Base-by-base conservation (phyloP, 495 filamentous ascomycete species). In the Aspergillus conjunctus region DNA sequence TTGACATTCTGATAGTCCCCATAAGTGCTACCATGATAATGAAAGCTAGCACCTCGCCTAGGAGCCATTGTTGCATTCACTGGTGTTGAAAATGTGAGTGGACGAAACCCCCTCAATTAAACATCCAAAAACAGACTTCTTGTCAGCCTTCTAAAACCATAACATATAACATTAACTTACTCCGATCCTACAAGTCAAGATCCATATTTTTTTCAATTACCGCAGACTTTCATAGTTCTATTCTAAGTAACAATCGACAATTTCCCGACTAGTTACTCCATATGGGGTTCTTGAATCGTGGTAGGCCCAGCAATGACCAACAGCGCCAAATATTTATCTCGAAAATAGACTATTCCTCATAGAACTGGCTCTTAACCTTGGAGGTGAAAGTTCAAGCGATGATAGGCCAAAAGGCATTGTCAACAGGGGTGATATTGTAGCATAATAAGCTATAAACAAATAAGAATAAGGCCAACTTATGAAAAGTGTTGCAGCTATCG, bases 11-110 rank as follows among this genome's bases (percentile, higher is more conserved):
- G 15, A 20, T 46, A 46, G 43, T 46, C 43, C 18, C 18, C 43
- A 18, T 18, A 46, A 3, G 43, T 46, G 15, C 14, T n/a, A 17
- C 18, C 17, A 18, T 46, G 43, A 18, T 46, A 46, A 17, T 46
- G 14, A 20, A 46, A 46, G 43, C 43, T 46, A 46, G 15, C 14
- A n/a, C 43, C 43, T 46, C 43, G 43, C 18, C 43, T n/a, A n/a
- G 43, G 43, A 17, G 43, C 8, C 43, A 46, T 46, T 7, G 43
- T 46, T 18, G 15, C 43, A 8, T 8, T 18, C 18, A 7, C 15
- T 3, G 17, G 9, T 17, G 8, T 37, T 14, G 14, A 8, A 9
- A 37, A 0, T 37, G 14, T 14, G 14, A 37, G 14, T 37, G 14
- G 34, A 37, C 14, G 3, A n/a, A n/a, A n/a, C n/a, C n/a, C n/a